A percentile compares a stretch with the other conserved stretches of the same genome.
Evolutionary conservation across 148 eudicot species (phyloP).

Genomic region (Pouteria glomerata): DNA sequence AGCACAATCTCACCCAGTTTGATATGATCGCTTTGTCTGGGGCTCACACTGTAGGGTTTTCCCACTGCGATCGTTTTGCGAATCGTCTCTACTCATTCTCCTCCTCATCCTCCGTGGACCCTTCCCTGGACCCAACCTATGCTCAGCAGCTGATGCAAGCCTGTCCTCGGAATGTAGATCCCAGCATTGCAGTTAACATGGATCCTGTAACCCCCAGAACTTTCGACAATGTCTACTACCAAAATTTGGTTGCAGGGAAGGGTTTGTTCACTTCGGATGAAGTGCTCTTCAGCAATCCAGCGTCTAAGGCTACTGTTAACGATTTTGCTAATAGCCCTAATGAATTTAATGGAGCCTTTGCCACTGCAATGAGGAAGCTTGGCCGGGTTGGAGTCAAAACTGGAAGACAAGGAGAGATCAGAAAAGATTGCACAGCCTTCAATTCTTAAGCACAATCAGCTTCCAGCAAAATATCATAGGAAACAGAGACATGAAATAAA

Average conservation of each 20-base stretch:
- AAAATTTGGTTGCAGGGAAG: slow-evolving; percentile 53
- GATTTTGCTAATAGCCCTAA: slow-evolving; percentile 42
- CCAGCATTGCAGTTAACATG: slow-evolving; percentile 27
- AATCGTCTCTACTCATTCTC: slow-evolving; percentile 55
- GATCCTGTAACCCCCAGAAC: slow-evolving; percentile 46
- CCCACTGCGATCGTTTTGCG: slow-evolving; percentile 53
- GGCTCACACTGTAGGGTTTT: slow-evolving; percentile 51
- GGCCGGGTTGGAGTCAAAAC: slow-evolving; percentile 61
- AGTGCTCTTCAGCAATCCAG: slow-evolving; percentile 35
- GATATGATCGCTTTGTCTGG: slow-evolving; percentile 71
- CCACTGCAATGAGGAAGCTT: slow-evolving; percentile 52
- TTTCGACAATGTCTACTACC: slow-evolving; percentile 57
- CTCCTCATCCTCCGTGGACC: slow-evolving; percentile 33
- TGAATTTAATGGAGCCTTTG: slow-evolving; percentile 44
- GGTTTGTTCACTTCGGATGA: slow-evolving; percentile 66
- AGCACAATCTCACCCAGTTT: slow-evolving; percentile 30
- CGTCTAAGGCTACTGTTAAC: slow-evolving; percentile 33
- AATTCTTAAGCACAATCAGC: slow-evolving; percentile 29
- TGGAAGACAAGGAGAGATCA: slow-evolving; percentile 71
- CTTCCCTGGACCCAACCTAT: slow-evolving; percentile 36
- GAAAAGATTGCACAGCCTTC: slow-evolving; percentile 60
- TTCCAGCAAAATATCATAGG: not conserved
- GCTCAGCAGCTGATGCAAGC: slow-evolving; percentile 38
- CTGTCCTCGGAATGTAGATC: slow-evolving; percentile 47
- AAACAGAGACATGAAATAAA: not conserved